phyloP scores from a whole-genome alignment of 2,329 filamentous ascomycete genomes.

The Talaromyces marneffei region DNA sequence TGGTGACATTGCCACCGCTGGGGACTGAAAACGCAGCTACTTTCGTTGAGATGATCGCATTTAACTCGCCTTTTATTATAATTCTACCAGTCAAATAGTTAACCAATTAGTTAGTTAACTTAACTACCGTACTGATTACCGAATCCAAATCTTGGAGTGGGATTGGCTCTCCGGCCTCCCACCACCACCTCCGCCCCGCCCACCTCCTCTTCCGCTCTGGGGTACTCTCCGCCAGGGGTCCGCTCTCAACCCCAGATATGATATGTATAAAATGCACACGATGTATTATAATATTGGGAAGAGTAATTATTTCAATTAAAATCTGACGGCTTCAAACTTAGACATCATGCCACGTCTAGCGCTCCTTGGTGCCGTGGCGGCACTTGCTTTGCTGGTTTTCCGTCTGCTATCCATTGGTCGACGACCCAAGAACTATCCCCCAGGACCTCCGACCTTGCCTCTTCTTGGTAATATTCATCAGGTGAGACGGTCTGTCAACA shows the following conservation, averaged over 20 bases:
- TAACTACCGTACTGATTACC: too few species aligned
- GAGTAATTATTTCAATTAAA: too few species aligned
- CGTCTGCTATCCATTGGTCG: conserved; percentile 9
- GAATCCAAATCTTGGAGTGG: not conserved
- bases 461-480: conserved; percentile 18
- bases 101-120: too few species aligned
- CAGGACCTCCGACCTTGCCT: conserved; percentile 17
- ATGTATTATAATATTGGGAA: too few species aligned
- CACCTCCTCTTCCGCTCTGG: not conserved
- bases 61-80: not conserved
- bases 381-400: not conserved
- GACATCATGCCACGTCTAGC: not conserved
- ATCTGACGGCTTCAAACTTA: too few species aligned
- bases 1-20: not conserved
- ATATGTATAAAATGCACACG: not conserved
- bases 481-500: not conserved
- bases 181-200: not conserved
- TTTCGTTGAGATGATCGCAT: not conserved
- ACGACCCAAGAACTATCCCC: conserved; percentile 16
- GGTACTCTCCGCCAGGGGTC: not conserved
- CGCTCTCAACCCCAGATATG: not conserved
- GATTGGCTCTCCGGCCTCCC: not conserved
- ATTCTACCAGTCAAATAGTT: not conserved
- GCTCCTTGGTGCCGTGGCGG: not conserved
- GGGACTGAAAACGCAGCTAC: not conserved